These are phyloP conservation scores for Salvia sclarea DNA, from an alignment of 305 asterid species.

Conservation along the genomic window DNA sequence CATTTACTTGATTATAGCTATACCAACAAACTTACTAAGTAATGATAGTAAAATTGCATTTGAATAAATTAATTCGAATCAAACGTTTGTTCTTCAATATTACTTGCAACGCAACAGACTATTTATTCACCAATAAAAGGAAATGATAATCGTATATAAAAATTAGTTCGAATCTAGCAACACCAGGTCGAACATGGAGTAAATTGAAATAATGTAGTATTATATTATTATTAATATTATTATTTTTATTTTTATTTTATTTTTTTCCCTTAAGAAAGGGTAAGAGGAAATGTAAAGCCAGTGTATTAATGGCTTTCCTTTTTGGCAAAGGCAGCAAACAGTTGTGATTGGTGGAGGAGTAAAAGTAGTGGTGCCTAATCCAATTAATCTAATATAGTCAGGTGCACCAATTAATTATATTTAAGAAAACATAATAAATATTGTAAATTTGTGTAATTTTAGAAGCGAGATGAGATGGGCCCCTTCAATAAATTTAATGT, in stretches of 20 bases:
- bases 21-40: too few relatives aligned
- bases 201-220: too few relatives aligned
- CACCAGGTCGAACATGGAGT: too few relatives aligned
- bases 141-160: too few relatives aligned
- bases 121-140: too few relatives aligned
- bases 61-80: too few relatives aligned
- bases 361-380: slow-evolving; percentile 24
- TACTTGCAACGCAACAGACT: too few relatives aligned
- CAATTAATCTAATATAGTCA: slow-evolving; percentile 6
- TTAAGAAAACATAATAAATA: not conserved
- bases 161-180: too few relatives aligned
- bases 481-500: not conserved
- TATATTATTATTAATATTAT: not conserved
- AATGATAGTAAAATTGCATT: too few relatives aligned
- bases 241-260: too few relatives aligned
- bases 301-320: slow-evolving; percentile 17
- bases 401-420: slow-evolving; percentile 17
- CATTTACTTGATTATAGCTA: too few relatives aligned
- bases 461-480: slow-evolving; percentile 11
- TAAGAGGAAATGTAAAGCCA: not conserved
- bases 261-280: not conserved
- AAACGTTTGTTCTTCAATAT: too few relatives aligned
- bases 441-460: not conserved
- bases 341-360: slow-evolving; percentile 37
- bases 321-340: slow-evolving; percentile 18